These are phyloP conservation scores for Coemansia sp. DNA, from an alignment of 192 early-diverging fungal genomes.

Conservation along the genomic window DNA sequence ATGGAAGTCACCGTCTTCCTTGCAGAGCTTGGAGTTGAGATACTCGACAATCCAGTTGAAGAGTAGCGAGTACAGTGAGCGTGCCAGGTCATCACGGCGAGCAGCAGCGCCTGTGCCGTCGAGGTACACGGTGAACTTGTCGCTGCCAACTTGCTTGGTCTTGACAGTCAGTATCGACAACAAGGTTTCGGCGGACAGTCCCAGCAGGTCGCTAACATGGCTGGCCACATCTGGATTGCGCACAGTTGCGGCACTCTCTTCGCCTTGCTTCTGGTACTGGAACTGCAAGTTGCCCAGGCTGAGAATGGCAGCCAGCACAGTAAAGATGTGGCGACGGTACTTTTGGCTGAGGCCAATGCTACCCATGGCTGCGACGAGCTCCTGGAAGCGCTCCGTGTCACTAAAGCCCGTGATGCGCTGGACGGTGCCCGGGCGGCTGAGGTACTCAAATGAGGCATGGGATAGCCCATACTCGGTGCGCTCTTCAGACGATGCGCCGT, in stretches of 20 bases:
- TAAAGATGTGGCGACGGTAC: conserved; percentile 84
- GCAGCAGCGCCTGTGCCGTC: conserved; percentile 69
- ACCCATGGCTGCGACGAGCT: conserved; percentile 82
- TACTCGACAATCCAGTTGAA: conserved; percentile 87
- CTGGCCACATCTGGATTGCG: conserved; percentile 76
- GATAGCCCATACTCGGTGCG: conserved; percentile 62
- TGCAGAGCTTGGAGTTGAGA: conserved; percentile 80
- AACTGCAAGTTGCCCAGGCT: conserved; percentile 90
- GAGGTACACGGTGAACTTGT: conserved; percentile 82
- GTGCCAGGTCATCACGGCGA: conserved; percentile 76
- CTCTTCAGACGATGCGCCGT: conserved; percentile 79
- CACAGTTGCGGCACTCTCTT: conserved; percentile 83
- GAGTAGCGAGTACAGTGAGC: conserved; percentile 79
- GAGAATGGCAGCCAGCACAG: conserved; percentile 82
- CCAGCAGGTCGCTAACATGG: conserved; percentile 83
- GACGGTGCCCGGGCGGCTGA: conserved; percentile 62
- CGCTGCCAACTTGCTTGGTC: conserved; percentile 81
- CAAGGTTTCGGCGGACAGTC: conserved; percentile 71
- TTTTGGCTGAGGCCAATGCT: conserved; percentile 81
- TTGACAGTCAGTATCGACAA: conserved; percentile 80
- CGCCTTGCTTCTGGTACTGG: conserved; percentile 66
- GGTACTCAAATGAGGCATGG: conserved; percentile 54
- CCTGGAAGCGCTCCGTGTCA: conserved; percentile 66
- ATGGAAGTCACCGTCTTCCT: conserved; percentile 61
- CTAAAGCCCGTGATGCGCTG: conserved; percentile 63